Evolutionary conservation across 179 eudicot species (phyloP).

Genomic region (Sideroxylon spinosum): DNA sequence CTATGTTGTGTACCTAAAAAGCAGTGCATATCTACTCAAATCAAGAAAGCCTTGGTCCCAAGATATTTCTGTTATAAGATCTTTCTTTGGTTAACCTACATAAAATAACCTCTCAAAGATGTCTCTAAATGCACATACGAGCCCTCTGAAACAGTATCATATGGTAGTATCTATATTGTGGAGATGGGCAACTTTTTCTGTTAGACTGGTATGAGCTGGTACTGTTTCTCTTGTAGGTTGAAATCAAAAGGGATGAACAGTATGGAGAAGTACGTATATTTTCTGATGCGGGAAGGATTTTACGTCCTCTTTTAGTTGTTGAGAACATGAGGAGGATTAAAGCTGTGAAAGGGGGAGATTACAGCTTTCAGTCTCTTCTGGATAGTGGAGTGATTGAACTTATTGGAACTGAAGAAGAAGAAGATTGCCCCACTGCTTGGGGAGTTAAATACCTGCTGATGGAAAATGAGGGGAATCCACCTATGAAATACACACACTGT

Average conservation of each 20-base stretch:
- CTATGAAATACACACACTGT: slow-evolving; percentile 63
- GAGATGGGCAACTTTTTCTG: too few relatives aligned
- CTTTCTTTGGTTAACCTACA: too few relatives aligned
- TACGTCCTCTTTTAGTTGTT: slow-evolving; percentile 85
- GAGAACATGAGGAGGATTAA: slow-evolving; percentile 60
- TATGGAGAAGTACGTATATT: slow-evolving; percentile 78
- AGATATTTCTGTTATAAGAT: too few relatives aligned
- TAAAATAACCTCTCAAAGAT: too few relatives aligned
- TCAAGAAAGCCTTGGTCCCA: too few relatives aligned
- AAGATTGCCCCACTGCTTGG: slow-evolving; percentile 88
- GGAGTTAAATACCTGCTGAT: slow-evolving; percentile 56
- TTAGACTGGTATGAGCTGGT: neutral
- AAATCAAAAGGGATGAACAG: slow-evolving; percentile 64
- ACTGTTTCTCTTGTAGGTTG: slow-evolving; percentile 41
- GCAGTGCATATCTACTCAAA: too few relatives aligned
- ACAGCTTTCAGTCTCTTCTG: slow-evolving; percentile 58
- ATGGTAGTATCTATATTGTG: slow-evolving; percentile 2
- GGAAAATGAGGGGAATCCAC: slow-evolving; percentile 41
- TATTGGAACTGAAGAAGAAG: slow-evolving; percentile 90
- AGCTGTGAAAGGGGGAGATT: slow-evolving; percentile 55
- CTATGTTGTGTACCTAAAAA: too few relatives aligned
- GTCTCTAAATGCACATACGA: too few relatives aligned
- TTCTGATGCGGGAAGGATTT: slow-evolving; percentile 81
- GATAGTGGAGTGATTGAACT: slow-evolving; percentile 73
- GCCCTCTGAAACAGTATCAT: neutral